Conservation (phyloP, 148 eudicot genomes). For the Chenopodium quinoa region DNA sequence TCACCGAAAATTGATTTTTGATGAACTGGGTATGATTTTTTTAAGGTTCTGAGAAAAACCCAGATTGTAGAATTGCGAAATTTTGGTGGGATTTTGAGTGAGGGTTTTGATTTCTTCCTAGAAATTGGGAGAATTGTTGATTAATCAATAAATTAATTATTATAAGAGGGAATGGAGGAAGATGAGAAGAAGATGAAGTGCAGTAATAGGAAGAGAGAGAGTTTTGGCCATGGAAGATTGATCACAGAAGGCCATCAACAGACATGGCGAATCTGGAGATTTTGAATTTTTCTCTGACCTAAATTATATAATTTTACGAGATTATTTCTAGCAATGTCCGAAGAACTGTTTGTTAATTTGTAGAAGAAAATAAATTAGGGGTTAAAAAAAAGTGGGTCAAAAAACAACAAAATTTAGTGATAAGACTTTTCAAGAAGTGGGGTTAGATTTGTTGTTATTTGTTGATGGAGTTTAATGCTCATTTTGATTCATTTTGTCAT, state of each 20-base stretch:
- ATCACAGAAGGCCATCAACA: slow-evolving; percentile 38
- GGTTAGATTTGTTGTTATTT: not conserved
- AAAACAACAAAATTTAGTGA: not conserved
- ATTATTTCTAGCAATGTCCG: not conserved
- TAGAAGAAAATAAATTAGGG: not conserved
- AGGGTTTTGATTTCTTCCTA: not conserved
- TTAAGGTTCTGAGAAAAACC: not conserved
- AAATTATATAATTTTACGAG: not conserved
- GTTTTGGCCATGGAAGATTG: slow-evolving; percentile 45
- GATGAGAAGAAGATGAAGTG: slow-evolving; percentile 62
- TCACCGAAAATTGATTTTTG: not conserved
- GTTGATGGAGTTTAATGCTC: not conserved
- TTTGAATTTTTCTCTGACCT: not conserved
- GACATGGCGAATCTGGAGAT: not conserved
- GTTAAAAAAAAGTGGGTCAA: not conserved
- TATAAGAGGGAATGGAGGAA: slow-evolving; percentile 80
- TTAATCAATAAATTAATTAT: slow-evolving; percentile 7
- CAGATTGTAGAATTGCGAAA: slow-evolving; percentile 3
- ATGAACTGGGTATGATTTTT: slow-evolving; percentile 20
- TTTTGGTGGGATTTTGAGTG: not conserved
- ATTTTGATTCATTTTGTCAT: too few species aligned
- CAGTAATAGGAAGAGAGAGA: slow-evolving; percentile 46
- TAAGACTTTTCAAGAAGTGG: not conserved
- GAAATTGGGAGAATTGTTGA: not conserved
- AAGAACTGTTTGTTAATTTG: too few species aligned